Evolutionary conservation across 192 early-diverging fungal genomes (phyloP), one percentile per base, ranked within the genome.

Genomic region (Backusella tarrabulga): DNA sequence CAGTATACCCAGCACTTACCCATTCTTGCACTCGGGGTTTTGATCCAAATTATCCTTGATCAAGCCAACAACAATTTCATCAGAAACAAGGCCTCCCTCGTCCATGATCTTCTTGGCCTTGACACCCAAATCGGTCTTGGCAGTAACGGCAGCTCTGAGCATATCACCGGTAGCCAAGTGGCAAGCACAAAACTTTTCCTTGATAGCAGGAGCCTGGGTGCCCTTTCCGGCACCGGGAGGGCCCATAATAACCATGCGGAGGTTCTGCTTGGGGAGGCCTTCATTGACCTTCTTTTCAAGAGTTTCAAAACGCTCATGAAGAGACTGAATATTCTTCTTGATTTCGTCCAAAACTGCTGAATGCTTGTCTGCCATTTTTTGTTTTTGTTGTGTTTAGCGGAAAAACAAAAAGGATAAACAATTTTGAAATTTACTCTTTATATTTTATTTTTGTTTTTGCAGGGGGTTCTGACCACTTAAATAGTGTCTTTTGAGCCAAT

Each of bases 101-200:
- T 99, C 98, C 97, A 99, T 98, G 84, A 99, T 90, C 90, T 96
- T 96, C 90, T 99, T 99, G 77, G 97, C 98, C 84, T 96, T 89
- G 80, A 95, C 85, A 71, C 97, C 97, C 72, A 97, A 89, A 81
- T 90, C 90, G 68, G 97, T 96, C 78, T 97, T 97, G 76, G 92
- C 92, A 7, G 91, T 77, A 71, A 99, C 96, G 72, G 97, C 97
- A 41, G 96, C 97, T 71, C 98, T 92, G 68, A 99, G 90, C 98
- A 99, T 99, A 83, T 99, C 98, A 79, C 96, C 96, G 34, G 98
- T 99, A 36, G 98, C 96, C 84, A 99, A 90, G 87, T 99, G 98
- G 87, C 97, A 98, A 63, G 94, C 89, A 82, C 95, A 95, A 88
- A 90, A 98, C 81, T 91, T 89, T 32, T 98, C 95, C 91, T 97